Evolutionary conservation across 2,329 filamentous ascomycete genomes (phyloP), one percentile per base, ranked within the genome.

Genomic region (Verticillium longisporum): DNA sequence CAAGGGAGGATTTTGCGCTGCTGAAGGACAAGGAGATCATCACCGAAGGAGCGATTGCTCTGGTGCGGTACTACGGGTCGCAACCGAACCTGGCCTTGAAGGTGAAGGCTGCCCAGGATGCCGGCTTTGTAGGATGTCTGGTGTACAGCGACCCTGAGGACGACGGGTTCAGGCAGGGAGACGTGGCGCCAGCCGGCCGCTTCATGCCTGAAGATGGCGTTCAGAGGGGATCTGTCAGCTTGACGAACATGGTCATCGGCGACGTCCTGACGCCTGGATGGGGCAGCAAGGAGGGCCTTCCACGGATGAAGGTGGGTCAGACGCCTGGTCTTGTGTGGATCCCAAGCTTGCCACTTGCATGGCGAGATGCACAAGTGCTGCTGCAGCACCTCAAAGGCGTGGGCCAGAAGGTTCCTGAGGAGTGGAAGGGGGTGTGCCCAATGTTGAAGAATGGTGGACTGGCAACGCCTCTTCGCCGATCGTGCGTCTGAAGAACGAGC

Each of bases 231-330:
- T 84, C 86, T 4, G 95, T 97, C 32, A 89, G 88, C 64, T 76
- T 96, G 67, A 89, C 85, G 77, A 93, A 87, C 69, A 92, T 88
- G 86, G 85, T 97, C 4, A 76, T 96, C 0, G 95, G 95, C 41
- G 95, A 99, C 74, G 89, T 93, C n/a, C 81, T 98, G 55, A 96
- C 92, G 0, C 95, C 95, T 2, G 93, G 93, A 4, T 93, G 87
- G 81, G 88, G 91, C 62, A 92, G 89, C 73, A 87, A 83, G 55
- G 80, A 85, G 66, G 83, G 84, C 6, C 77, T 84, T 53, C 83
- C 87, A 54, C 84, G 91, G 57, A 80, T 95, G 68, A 80, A 85
- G 57, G 83, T 87, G 21, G 84, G 89, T 26, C 84, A 94, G 57
- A 89, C 89, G 55, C 77, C 84, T 1, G 93, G 87, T 0, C 79